Base-by-base conservation (phyloP, 495 filamentous ascomycete species). In the Aspergillus indologenus region DNA sequence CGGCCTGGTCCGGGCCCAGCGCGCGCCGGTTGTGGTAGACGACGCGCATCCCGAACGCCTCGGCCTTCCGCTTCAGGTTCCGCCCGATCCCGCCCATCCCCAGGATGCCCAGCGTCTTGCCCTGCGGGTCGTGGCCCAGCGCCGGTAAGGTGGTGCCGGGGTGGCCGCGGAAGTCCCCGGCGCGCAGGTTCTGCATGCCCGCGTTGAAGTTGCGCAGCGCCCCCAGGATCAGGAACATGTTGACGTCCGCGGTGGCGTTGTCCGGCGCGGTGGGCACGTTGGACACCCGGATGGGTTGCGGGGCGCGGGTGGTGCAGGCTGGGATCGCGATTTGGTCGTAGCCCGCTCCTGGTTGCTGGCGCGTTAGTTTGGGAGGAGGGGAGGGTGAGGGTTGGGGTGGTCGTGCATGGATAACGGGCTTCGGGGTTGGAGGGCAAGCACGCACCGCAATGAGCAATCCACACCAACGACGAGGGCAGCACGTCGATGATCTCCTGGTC, bases 61-160 rank as follows among this genome's bases (percentile, higher is more conserved):
- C 72, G 0, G 81, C 84, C 68, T 81, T 81, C 55, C 68, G 72
- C 64, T 85, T 75, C 63, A 83, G 50, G 57, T 84, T 81, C 3
- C 83, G 76, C 0, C 91, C 91, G 53, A 96, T 96, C 0, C 91
- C 90, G 9, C 91, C 91, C 89, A 96, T 92, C 8, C 91, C 91
- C 42, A 96, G 66, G 57, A 96, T 90, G 0, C 88, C 88, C 3
- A 90, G 75, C 43, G 80, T 78, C 61, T 88, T 84, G 9, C 87
- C 87, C 44, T 82, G 69, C 1, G 88, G 85, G 68, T 88, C 83
- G 67, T 85, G 83, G 7, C 85, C 83, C 22, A 85, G 75, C 7
- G 73, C 64, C 11, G 81, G 70, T 8, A 71, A 63, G 5, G 77
- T 74, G 17, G 74, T 57, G 5, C 83, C 81, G 21, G 34, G 6